These are phyloP conservation scores for Sphagnum tenellum DNA, from an alignment of 225 moss, liverwort and hornwort species.

Conservation along the genomic window DNA sequence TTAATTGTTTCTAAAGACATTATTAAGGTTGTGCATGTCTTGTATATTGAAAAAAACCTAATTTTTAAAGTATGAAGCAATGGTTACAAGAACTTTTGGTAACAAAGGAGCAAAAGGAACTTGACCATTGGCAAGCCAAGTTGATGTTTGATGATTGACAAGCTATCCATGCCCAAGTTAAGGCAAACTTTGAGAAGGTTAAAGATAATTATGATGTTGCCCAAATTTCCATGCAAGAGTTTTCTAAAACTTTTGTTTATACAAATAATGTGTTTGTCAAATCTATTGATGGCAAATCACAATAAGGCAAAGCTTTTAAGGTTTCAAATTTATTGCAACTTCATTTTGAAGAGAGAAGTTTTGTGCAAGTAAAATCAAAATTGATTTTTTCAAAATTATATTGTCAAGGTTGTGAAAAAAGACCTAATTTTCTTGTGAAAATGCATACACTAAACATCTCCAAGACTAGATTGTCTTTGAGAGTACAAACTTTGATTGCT, in stretches of 20 bases:
- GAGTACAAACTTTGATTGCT: background rate
- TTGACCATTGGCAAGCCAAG: background rate
- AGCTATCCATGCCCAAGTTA: background rate
- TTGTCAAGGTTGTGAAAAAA: background rate
- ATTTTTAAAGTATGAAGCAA: background rate
- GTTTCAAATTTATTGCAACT: background rate
- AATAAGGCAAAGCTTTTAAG: background rate
- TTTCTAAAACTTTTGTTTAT: background rate
- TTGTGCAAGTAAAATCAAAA: background rate
- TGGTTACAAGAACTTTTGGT: no score
- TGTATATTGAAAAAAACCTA: background rate
- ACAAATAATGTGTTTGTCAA: background rate
- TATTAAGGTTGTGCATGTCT: background rate
- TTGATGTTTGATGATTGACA: background rate
- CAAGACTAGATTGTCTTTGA: no score
- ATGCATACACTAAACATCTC: background rate
- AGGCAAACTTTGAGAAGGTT: background rate
- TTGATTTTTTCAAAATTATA: background rate
- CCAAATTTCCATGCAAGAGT: background rate
- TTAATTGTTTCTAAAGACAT: background rate
- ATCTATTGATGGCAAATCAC: background rate
- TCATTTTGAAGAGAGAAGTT: background rate
- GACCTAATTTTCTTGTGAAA: background rate
- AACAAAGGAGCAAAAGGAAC: background rate
- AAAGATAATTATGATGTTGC: background rate